Evolutionary conservation across 2,329 filamentous ascomycete genomes (phyloP), one percentile per base, ranked within the genome.

Genomic region (Xylariaceae sp.): DNA sequence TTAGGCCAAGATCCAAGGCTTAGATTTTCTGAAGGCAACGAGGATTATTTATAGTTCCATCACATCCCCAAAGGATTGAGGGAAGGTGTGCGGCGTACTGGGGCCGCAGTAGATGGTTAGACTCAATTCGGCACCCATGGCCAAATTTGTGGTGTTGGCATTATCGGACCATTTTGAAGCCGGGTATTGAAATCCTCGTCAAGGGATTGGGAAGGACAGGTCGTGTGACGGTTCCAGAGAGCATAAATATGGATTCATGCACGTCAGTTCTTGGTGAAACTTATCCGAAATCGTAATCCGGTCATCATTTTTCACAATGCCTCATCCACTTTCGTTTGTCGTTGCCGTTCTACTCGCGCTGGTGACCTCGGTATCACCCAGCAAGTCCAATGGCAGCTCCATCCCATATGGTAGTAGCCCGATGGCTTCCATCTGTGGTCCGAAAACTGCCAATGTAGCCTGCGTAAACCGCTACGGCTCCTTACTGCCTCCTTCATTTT

Each of bases 391-490:
- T 6, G n/a, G 5, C 1, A 45, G 42, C n/a, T 45, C 42, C 42
- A 53, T 42, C 34, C 44, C 51, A 53, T 44, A 35, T 5, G 13
- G 17, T 4, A 17, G 17, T 1, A 11, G 47, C 13, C 47, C 47
- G 34, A n/a, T 45, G 13, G 42, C 42, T 6, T 45, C 13, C 17
- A n/a, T 53, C 8, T 58, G 51, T 42, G 56, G 56, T 3, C 56
- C 56, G 18, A 54, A 39, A 9, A 58, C 56, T 15, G 56, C 51
- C 42, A 58, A 58, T 37, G 51, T 58, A 42, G 53, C 56, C 18
- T 58, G 56, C 17, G 42, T 58, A 42, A 58, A 49, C 50, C 39
- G 49, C 42, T 58, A 49, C 18, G 56, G 56, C 30, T 49, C 56
- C 11, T 15, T 37, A 15, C 51, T 54, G 4, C 34, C 56, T 2